Conservation (phyloP, 306 rosid genomes). For the Quercus wislizeni region DNA sequence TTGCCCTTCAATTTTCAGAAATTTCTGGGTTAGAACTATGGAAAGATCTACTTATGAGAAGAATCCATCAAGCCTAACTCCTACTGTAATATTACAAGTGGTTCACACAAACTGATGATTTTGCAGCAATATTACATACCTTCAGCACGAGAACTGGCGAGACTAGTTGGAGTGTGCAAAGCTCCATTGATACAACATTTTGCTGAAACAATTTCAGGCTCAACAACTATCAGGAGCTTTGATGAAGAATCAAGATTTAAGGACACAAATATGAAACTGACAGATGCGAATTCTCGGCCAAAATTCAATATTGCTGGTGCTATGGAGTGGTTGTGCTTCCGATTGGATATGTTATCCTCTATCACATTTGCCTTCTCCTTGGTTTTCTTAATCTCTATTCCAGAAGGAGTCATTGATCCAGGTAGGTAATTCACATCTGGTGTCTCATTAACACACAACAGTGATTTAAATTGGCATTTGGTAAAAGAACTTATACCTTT, state of each 20-base stretch:
- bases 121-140: slow-evolving; percentile 76
- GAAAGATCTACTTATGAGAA: neutral
- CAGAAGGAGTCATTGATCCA: slow-evolving; percentile 72
- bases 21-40: neutral
- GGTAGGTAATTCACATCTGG: slow-evolving; percentile 37
- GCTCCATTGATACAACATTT: slow-evolving; percentile 91
- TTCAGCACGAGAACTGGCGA: slow-evolving; percentile 76
- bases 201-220: slow-evolving; percentile 78
- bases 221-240: slow-evolving; percentile 83
- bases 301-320: slow-evolving; percentile 65
- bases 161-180: slow-evolving; percentile 76
- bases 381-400: slow-evolving; percentile 67
- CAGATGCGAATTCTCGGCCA: slow-evolving; percentile 68
- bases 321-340: slow-evolving; percentile 84
- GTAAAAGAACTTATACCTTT: neutral
- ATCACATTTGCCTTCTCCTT: slow-evolving; percentile 68
- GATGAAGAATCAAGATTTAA: slow-evolving; percentile 71
- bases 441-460: neutral
- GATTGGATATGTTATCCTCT: slow-evolving; percentile 66
- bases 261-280: slow-evolving; percentile 64
- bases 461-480: neutral
- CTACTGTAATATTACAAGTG: neutral
- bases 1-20: neutral
- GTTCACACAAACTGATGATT: slow-evolving; percentile 11
- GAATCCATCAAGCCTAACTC: neutral